Evolutionary conservation across 2,329 filamentous ascomycete genomes (phyloP), one percentile per base, ranked within the genome.

Genomic region (Huntiella abstrusa): DNA sequence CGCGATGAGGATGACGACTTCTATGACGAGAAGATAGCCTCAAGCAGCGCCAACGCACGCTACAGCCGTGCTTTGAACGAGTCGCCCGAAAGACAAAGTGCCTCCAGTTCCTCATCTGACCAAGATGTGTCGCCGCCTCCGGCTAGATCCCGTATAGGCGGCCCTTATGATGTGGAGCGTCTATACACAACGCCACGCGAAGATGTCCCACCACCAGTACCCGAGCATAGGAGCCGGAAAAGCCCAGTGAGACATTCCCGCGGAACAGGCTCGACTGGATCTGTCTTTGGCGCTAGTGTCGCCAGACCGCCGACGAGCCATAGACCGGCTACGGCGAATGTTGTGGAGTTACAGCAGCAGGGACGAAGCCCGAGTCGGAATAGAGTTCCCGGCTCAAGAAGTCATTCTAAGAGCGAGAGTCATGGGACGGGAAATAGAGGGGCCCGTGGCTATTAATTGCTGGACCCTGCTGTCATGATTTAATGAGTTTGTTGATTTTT

Each of bases 91-190:
- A 35, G 32, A 34, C 44, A 41, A n/a, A 22, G 38, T 12, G 41
- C 16, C 5, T 48, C 46, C 1, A 39, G 39, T 7, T 47, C 45
- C 8, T 47, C 39, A 11, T 47, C 45, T 4, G 45, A 47, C 11
- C 19, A 35, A 8, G 45, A 47, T 16, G 22, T 19, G n/a, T 38
- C 33, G 32, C 40, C 33, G 15, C 45, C 39, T 8, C 41, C 22
- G 15, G 15, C 12, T 17, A 34, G 17, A n/a, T 15, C 38, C 33
- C 8, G 19, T 33, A 46, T 45, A n/a, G 47, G 43, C 4, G 43
- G 47, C 5, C 43, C 47, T 12, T 49, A 49, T 42, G 47, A 49
- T 42, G 43, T 46, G n/a, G 43, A 49, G 43, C 43, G 47, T n/a
- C 19, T 45, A 13, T 39, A 45, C 13, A 49, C 36, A 33, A 49